Evolutionary conservation across 116 monocot genomes (phyloP).

Genomic region (Posidonia oceanica): DNA sequence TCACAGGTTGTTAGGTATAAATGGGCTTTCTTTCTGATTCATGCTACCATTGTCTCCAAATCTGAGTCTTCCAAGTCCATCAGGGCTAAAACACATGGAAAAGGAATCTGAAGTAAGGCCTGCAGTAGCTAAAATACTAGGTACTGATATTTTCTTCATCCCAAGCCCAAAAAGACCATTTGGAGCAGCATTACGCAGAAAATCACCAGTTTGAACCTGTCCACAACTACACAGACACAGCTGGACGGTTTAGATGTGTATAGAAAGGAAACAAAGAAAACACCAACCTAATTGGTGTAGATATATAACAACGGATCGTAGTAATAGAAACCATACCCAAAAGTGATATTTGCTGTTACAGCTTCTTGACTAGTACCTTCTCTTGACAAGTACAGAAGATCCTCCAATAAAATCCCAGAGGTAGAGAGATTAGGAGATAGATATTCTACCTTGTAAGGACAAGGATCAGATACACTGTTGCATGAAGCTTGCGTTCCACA

Average conservation of each 20-base stretch:
- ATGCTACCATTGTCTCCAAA: conserved; percentile 86
- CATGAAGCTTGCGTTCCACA: conserved; percentile 40
- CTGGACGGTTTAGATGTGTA: too few relatives aligned
- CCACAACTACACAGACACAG: not conserved
- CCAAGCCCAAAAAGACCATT: conserved; percentile 94
- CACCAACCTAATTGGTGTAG: too few relatives aligned
- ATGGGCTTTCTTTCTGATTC: conserved; percentile 65
- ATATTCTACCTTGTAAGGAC: conserved; percentile 62
- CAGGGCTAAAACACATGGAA: conserved; percentile 82
- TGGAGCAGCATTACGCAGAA: conserved; percentile 68
- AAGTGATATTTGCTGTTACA: conserved; percentile 46
- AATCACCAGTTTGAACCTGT: conserved; percentile 31
- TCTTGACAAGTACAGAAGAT: conserved; percentile 57
- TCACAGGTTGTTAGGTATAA: conserved; percentile 8
- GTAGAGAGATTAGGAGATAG: conserved; percentile 58
- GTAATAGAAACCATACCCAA: conserved; percentile 26
- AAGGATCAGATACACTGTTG: conserved; percentile 12
- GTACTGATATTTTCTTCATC: conserved; percentile 57
- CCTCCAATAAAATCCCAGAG: conserved; percentile 64
- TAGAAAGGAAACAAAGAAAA: too few relatives aligned
- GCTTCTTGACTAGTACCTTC: conserved; percentile 38
- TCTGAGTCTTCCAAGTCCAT: conserved; percentile 67
- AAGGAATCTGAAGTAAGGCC: conserved; percentile 73
- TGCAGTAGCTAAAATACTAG: conserved; percentile 53
- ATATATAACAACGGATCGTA: too few relatives aligned